Percentiles rank a stretch among this genome's conserved stretches.
These are phyloP conservation scores for Dendrobium huoshanense DNA, from an alignment of 106 monocot genomes.

Conservation along the genomic window DNA sequence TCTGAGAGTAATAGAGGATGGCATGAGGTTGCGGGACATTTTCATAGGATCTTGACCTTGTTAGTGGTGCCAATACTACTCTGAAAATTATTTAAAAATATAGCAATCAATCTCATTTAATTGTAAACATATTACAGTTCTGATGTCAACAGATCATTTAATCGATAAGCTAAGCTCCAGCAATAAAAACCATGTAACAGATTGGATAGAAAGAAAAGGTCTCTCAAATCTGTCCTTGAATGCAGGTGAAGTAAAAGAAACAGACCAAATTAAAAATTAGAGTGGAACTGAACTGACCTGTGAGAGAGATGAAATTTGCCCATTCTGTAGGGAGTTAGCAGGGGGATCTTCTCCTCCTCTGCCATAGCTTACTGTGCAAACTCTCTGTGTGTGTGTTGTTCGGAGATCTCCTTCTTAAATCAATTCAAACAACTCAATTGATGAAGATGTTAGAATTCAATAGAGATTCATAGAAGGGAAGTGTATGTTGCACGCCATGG, in stretches of 20 bases:
- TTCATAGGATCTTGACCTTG: slow-evolving; percentile 26
- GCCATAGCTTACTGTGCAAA: background rate
- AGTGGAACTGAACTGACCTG: background rate
- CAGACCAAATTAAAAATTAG: background rate
- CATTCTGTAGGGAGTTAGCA: slow-evolving; percentile 9
- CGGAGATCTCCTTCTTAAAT: too few species aligned
- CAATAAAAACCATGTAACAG: too few species aligned
- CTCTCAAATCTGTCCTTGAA: too few species aligned
- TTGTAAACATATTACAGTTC: too few species aligned
- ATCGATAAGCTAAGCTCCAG: too few species aligned
- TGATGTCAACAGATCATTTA: too few species aligned
- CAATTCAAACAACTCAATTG: too few species aligned
- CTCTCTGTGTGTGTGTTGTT: background rate
- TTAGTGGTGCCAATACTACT: slow-evolving; percentile 18
- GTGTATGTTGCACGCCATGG: too few species aligned
- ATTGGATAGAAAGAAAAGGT: too few species aligned
- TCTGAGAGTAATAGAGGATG: slow-evolving; percentile 31
- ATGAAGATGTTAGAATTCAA: too few species aligned
- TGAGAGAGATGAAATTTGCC: slow-evolving; percentile 5
- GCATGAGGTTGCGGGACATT: slow-evolving; percentile 28
- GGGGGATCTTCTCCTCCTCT: background rate
- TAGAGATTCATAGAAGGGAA: too few species aligned
- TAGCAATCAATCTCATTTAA: background rate
- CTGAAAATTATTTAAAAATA: background rate
- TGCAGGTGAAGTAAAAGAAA: background rate